Evolutionary conservation across 2,329 filamentous ascomycete genomes (phyloP).

Genomic region (Chaetothyriales sp.): DNA sequence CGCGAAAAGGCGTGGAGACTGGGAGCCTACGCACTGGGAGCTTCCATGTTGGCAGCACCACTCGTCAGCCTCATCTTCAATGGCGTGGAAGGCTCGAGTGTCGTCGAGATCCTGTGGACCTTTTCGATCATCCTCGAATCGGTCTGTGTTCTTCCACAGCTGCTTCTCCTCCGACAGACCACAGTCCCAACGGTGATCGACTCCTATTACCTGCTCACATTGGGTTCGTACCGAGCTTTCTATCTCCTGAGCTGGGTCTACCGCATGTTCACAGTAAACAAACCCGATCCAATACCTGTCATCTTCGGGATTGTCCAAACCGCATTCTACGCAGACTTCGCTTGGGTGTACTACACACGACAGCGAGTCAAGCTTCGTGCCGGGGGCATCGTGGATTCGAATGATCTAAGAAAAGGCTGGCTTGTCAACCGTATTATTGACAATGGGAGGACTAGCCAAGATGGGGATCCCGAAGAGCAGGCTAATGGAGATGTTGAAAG

Average conservation of each 20-base stretch:
- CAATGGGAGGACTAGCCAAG: constrained; percentile 15
- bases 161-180: constrained; percentile 85
- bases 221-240: constrained; percentile 75
- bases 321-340: constrained; percentile 80
- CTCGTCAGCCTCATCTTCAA: constrained; percentile 59
- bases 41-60: constrained; percentile 54
- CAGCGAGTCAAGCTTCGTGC: constrained; percentile 86
- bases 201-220: constrained; percentile 81
- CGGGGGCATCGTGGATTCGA: constrained; percentile 77
- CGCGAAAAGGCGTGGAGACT: constrained; percentile 89
- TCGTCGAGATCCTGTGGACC: constrained; percentile 58
- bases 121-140: constrained; percentile 90
- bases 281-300: constrained; percentile 53
- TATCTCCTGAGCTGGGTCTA: constrained; percentile 89
- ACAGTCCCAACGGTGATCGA: constrained; percentile 90
- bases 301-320: constrained; percentile 85
- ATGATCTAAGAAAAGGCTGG: constrained; percentile 77
- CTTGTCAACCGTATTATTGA: constrained; percentile 61
- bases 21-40: constrained; percentile 54
- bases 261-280: constrained; percentile 38
- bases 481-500: constrained; percentile 20
- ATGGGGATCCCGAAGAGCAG: constrained; percentile 19
- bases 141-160: constrained; percentile 77
- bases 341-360: constrained; percentile 89
- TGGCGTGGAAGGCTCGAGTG: constrained; percentile 28